These are phyloP conservation scores for Pichia thaimueangensis DNA, from an alignment of 805 yeast species.

Conservation along the genomic window DNA sequence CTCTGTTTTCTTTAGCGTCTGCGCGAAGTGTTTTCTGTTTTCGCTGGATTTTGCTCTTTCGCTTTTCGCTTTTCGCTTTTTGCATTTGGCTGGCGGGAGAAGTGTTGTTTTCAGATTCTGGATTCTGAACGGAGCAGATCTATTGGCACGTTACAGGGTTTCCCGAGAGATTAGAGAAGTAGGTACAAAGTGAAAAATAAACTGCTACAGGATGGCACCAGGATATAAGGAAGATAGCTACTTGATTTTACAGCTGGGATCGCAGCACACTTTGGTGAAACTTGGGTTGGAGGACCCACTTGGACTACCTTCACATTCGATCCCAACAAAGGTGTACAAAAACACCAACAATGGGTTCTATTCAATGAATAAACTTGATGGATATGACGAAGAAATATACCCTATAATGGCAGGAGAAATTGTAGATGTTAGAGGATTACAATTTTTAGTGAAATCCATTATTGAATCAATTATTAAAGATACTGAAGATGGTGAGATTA, in stretches of 20 bases:
- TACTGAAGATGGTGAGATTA: conserved; percentile 18
- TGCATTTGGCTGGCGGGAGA: too few species aligned
- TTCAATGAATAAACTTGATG: neutral
- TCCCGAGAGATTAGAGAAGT: too few species aligned
- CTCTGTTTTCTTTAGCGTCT: too few species aligned
- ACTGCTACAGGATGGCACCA: conserved; percentile 25
- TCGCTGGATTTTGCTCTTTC: too few species aligned
- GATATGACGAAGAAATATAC: conserved; percentile 28
- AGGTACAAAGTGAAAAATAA: neutral
- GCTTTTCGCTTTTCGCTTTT: too few species aligned
- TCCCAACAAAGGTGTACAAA: conserved; percentile 65
- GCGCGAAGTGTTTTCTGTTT: too few species aligned
- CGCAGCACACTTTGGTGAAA: conserved; percentile 64
- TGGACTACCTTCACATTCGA: conserved; percentile 64
- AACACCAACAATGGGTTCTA: neutral
- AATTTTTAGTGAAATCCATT: conserved; percentile 48
- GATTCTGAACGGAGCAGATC: too few species aligned
- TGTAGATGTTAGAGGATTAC: conserved; percentile 62
- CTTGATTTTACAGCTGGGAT: conserved; percentile 71
- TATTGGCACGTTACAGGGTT: too few species aligned
- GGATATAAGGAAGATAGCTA: conserved; percentile 29
- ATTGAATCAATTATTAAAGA: conserved; percentile 41
- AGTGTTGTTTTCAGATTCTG: too few species aligned
- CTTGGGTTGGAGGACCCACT: conserved; percentile 74
- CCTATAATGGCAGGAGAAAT: conserved; percentile 67